Evolutionary conservation across 371 early-diverging fungal genomes (phyloP).

Genomic region (Thermomucor indicae-seudaticae): DNA sequence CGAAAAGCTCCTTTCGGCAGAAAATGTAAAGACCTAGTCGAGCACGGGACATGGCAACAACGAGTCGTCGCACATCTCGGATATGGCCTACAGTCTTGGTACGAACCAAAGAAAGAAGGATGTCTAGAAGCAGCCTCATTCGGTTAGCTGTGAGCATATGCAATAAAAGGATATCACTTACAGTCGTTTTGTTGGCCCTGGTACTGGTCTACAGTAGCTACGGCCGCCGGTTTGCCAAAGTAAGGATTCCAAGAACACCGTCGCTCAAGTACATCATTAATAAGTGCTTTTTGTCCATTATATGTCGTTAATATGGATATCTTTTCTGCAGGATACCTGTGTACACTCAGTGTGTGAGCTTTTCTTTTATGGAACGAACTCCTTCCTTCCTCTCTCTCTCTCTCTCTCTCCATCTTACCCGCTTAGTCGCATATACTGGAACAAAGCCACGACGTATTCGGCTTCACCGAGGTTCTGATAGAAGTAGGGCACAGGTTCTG

Average conservation of each 20-base stretch:
- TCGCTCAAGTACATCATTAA: conserved; percentile 81
- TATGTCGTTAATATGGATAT: conserved; percentile 94
- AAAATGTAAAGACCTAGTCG: conserved; percentile 93
- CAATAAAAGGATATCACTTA: conserved; percentile 24
- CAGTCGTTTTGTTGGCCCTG: conserved; percentile 95
- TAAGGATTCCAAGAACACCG: conserved; percentile 83
- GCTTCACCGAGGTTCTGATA: conserved; percentile 97
- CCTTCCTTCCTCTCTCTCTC: too few species aligned
- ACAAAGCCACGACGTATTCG: conserved; percentile 91
- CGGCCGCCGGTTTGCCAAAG: conserved; percentile 66
- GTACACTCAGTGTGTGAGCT: conserved; percentile 9
- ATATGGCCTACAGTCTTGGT: conserved; percentile 88
- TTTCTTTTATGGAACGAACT: too few species aligned
- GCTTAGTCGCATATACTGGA: conserved; percentile 91
- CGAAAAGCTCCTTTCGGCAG: conserved; percentile 69
- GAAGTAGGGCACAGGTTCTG: conserved; percentile 73
- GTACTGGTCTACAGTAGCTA: conserved; percentile 92
- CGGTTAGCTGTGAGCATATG: neutral
- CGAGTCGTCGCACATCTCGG: conserved; percentile 83
- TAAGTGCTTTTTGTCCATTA: conserved; percentile 90
- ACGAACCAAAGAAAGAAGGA: conserved; percentile 93
- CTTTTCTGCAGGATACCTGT: conserved; percentile 74
- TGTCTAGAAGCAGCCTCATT: conserved; percentile 34
- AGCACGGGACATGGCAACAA: conserved; percentile 91
- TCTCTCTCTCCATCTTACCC: conserved; percentile 45